phyloP scores from a whole-genome alignment of 1,139 yeast species.

The Geotrichum citri-aurantii region DNA sequence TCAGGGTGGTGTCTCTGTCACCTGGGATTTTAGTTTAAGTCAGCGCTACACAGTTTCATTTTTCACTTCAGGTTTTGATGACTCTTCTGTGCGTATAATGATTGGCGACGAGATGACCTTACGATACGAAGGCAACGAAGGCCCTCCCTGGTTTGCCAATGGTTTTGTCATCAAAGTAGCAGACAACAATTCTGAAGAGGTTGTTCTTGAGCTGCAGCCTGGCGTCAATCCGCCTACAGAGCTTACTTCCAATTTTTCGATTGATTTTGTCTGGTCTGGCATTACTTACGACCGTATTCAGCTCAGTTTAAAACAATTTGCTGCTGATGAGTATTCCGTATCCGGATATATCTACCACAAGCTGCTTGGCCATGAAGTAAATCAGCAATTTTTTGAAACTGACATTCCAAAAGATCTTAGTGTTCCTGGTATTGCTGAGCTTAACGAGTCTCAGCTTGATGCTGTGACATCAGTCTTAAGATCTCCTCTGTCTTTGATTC shows the following conservation, averaged over 20 bases:
- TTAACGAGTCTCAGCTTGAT: constrained; percentile 71
- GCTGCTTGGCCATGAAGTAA: constrained; percentile 75
- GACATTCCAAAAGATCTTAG: constrained; percentile 53
- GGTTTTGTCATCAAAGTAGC: constrained; percentile 76
- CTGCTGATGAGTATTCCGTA: constrained; percentile 63
- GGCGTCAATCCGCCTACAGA: constrained; percentile 52
- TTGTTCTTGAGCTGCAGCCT: constrained; percentile 60
- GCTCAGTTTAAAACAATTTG: constrained; percentile 65
- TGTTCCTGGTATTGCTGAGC: constrained; percentile 59
- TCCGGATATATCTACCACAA: constrained; percentile 75
- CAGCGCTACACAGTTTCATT: constrained; percentile 67
- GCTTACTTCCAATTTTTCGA: constrained; percentile 63
- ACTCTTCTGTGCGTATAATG: constrained; percentile 64
- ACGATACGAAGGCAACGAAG: constrained; percentile 29
- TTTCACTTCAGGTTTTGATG: constrained; percentile 59
- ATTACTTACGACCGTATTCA: constrained; percentile 82
- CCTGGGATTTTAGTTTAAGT: constrained; percentile 68
- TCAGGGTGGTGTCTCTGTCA: constrained; percentile 63
- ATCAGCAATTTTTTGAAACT: constrained; percentile 39
- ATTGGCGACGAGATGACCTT: constrained; percentile 79
- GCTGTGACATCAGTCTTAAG: constrained; percentile 71
- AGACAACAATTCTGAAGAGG: constrained; percentile 58
- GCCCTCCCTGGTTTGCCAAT: constrained; percentile 55
- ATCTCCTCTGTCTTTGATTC: constrained; percentile 77
- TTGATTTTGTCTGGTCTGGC: constrained; percentile 89